Base-by-base conservation (phyloP, 805 yeast species). In the Nadsonia fulvescens region DNA sequence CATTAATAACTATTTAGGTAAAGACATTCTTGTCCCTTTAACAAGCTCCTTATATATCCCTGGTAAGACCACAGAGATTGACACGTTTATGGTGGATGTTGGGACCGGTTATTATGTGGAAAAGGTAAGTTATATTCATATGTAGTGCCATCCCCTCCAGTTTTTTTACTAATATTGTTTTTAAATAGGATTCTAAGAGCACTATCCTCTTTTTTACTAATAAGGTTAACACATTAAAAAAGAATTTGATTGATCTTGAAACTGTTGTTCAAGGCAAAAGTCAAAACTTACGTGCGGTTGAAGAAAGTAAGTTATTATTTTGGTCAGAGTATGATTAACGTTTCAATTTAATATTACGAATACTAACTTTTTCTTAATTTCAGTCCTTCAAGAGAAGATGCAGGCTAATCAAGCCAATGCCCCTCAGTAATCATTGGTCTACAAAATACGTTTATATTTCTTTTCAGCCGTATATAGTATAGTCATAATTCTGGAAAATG, bases 71-170 rank as follows among this genome's bases (percentile, higher is more conserved):
- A 57, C 60, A 22, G 67, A 74, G 31, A 62, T 62, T 27, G 63
- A 71, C 32, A 69, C 63, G 32, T 89, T 74, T 40, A 57, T 89
- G 46, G 93, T 89, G 6, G 98, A 89, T 45, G 72, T 89, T 14
- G 98, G 98, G 18, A 89, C 98, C 0, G 96, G 96, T 3, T 89
- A 89, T 46, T 89, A 65, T 45, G 83, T 82, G 10, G 93, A 81
- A 44, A 89, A 89, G 37, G 44, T 38, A 18, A 11, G 38, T 15
- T 14, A 12, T 5, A 3, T n/a, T n/a, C n/a, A n/a, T n/a, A n/a
- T n/a, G n/a, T n/a, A n/a, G n/a, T n/a, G n/a, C n/a, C n/a, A n/a
- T n/a, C n/a, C n/a, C n/a, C n/a, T n/a, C n/a, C n/a, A n/a, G n/a
- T n/a, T n/a, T n/a, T n/a, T n/a, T n/a, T n/a, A 14, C 18, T 24